Evolutionary conservation across 306 rosid genomes (phyloP).

Genomic region (Sindora glabra): DNA sequence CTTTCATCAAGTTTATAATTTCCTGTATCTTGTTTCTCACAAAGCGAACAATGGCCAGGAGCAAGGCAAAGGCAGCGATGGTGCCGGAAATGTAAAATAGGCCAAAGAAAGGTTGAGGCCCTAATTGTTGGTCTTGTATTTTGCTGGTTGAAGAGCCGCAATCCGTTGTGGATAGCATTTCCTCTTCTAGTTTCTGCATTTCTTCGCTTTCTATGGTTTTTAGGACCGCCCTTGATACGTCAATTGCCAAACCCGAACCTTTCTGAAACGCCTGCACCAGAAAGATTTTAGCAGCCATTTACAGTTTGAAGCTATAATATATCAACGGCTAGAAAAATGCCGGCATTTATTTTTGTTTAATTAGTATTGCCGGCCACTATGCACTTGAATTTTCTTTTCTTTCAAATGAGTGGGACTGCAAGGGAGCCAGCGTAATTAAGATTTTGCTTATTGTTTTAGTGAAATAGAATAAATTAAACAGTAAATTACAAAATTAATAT

Average conservation of each 20-base stretch:
- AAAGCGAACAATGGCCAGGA: not conserved
- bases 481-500: too few species aligned
- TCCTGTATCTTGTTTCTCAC: not conserved
- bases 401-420: too few species aligned
- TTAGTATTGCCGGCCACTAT: too few species aligned
- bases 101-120: slow-evolving; percentile 38
- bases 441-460: too few species aligned
- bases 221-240: slow-evolving; percentile 22
- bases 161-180: slow-evolving; percentile 18
- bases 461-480: too few species aligned
- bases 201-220: slow-evolving; percentile 10
- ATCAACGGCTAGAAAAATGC: too few species aligned
- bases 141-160: slow-evolving; percentile 9
- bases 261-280: slow-evolving; percentile 21
- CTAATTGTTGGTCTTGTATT: slow-evolving; percentile 13
- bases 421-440: too few species aligned
- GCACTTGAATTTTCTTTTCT: too few species aligned
- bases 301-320: too few species aligned
- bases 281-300: too few species aligned
- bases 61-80: slow-evolving; percentile 10
- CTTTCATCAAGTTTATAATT: not conserved
- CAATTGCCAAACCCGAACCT: slow-evolving; percentile 14
- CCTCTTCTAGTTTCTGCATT: slow-evolving; percentile 8
- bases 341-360: too few species aligned
- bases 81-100: slow-evolving; percentile 24